Evolutionary conservation across 495 filamentous ascomycete genomes (phyloP), one percentile per base, ranked within the genome.

Genomic region (Trichoderma gamsii): DNA sequence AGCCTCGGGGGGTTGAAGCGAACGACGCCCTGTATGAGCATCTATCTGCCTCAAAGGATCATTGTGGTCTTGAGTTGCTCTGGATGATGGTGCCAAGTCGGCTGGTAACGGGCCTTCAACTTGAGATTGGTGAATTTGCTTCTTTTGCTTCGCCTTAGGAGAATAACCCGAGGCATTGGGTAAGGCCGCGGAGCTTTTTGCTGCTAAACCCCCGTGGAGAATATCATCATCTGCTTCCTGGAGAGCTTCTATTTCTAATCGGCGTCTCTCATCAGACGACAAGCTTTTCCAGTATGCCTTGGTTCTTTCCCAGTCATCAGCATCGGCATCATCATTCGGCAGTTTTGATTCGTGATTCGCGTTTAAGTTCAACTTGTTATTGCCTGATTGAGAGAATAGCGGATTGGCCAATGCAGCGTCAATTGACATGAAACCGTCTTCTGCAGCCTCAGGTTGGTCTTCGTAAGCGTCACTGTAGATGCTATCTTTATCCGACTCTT

Each of bases 401-500:
- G 65, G 63, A 1, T 67, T 16, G 18, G 69, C 70, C 29, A 96
- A 82, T 56, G 96, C 88, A 35, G 93, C 93, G 77, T 96, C 86
- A 61, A 97, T 86, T 15, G 91, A 96, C 63, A 89, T 84, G 76
- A 93, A 97, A 0, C 89, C 91, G 70, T 88, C 87, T 6, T 88
- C 88, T 51, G 90, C 88, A 18, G 81, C 65, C 35, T 93, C 87
- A 0, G 84, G 82, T 2, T 90, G 77, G 66, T 92, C 90, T 73
- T 97, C 93, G 52, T 88, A 88, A 3, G 93, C 93, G 82, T 97
- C 93, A 72, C 91, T 95, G 76, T 94, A 97, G 63, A 94, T 83
- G 76, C 90, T 94, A 41, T 82, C 63, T 8, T 61, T 66, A 66
- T 78, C 76, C 21, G 73, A 71, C 16, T 72, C 70, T 29, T 75